Evolutionary conservation across 768 basidiomycete genomes (phyloP), one percentile per base, ranked within the genome.

Genomic region (Lactifluus echinatus): DNA sequence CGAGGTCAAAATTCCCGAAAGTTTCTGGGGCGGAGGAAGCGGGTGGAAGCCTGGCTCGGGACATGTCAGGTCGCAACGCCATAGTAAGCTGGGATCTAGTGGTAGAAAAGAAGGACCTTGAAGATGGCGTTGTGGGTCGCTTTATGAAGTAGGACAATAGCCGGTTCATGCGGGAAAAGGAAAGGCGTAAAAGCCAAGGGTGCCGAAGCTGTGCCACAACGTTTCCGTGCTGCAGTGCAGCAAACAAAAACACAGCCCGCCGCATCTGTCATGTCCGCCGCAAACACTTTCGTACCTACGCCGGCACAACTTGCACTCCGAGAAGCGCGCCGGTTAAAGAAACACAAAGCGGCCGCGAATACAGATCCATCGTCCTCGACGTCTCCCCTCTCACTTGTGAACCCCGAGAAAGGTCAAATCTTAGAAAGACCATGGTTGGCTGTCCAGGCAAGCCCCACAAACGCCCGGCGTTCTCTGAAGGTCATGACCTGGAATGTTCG

Each of bases 401-500:
- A 43, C 28, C 53, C 60, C 47, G 59, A 68, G 17, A 61, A 53
- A 42, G 59, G 66, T 47, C 28, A 47, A 44, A 65, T 74, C 63
- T 51, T 73, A 59, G 53, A 62, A 12, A 63, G 74, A 51, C 63
- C 67, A 56, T 80, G 79, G 79, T 37, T 72, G 43, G 61, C 65
- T 12, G 62, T 73, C 29, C 53, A 60, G 4, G 33, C 42, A 12
- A 29, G 40, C 28, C 46, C 12, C 46, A 33, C 56, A n/a, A 36
- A 21, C 8, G 10, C 33, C 34, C 47, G 47, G 11, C 62, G 34
- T 14, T 61, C 26, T 2, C 57, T 83, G 59, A 87, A 75, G 66
- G 68, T 93, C 49, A 74, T 89, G 73, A 86, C 86, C 4, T 93
- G 89, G 89, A 93, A 93, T 74, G 87, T 92, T 57, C 61, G 87